Evolutionary conservation across 805 yeast genomes (phyloP).

Genomic region (Hanseniaspora lindneri): DNA sequence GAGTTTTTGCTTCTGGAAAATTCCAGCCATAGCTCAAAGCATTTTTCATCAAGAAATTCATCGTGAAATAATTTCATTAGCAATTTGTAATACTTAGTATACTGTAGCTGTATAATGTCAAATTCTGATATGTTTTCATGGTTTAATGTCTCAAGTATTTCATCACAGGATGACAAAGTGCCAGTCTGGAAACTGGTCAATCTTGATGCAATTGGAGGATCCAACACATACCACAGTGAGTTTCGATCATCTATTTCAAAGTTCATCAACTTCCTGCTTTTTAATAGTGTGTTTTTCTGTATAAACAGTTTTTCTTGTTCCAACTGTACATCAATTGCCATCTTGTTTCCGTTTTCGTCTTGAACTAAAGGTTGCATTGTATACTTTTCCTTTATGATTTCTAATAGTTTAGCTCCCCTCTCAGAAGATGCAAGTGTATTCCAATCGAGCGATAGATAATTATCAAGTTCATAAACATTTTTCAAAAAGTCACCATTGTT

Average conservation of each 20-base stretch:
- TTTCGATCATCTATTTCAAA: constrained; percentile 12
- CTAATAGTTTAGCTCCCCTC: not conserved
- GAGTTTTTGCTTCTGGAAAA: constrained; percentile 1
- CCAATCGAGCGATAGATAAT: not conserved
- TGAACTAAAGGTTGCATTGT: constrained; percentile 16
- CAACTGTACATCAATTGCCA: constrained; percentile 18
- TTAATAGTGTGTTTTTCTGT: constrained; percentile 19
- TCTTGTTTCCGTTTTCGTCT: constrained; percentile 14
- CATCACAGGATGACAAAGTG: constrained; percentile 20
- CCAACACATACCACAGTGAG: constrained; percentile 20
- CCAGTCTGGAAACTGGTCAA: constrained; percentile 21
- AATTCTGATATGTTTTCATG: constrained; percentile 14
- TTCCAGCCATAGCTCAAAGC: constrained; percentile 17
- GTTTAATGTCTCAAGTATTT: constrained; percentile 15
- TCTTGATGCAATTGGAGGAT: constrained; percentile 21
- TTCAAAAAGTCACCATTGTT: not conserved
- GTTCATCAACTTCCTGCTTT: constrained; percentile 19
- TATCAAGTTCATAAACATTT: not conserved
- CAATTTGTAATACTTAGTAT: constrained; percentile 20
- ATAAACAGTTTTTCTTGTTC: constrained; percentile 24
- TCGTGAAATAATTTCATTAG: constrained; percentile 24
- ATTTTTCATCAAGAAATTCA: constrained; percentile 19
- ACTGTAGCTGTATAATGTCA: constrained; percentile 20
- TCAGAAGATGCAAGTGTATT: not conserved
- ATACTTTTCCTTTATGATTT: not conserved